Evolutionary conservation across 495 filamentous ascomycete genomes (phyloP).

Genomic region (Hypoxylon perforatum): DNA sequence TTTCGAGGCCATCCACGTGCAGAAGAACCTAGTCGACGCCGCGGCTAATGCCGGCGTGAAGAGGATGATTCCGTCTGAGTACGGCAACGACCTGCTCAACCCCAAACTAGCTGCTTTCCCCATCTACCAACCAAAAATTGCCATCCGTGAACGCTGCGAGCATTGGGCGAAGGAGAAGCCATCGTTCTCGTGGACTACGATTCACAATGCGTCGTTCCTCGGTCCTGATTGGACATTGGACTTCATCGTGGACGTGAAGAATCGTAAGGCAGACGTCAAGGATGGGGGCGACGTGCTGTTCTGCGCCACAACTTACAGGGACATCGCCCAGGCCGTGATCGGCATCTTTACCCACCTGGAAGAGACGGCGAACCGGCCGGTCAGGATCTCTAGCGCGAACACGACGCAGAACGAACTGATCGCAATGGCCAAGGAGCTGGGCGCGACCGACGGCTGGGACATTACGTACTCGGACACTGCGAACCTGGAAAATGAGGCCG

Average conservation of each 20-base stretch:
- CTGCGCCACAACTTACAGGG: slow-evolving; percentile 39
- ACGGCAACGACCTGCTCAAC: slow-evolving; percentile 53
- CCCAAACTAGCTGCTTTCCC: slow-evolving; percentile 53
- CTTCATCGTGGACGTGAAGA: slow-evolving; percentile 42
- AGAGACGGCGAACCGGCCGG: slow-evolving; percentile 39
- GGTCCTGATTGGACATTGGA: slow-evolving; percentile 43
- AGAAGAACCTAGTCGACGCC: slow-evolving; percentile 66
- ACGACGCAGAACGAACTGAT: slow-evolving; percentile 41
- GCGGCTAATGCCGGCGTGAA: slow-evolving; percentile 63
- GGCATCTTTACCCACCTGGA: slow-evolving; percentile 41
- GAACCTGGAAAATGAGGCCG: slow-evolving; percentile 33
- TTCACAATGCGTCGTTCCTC: slow-evolving; percentile 57
- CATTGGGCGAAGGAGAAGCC: slow-evolving; percentile 45
- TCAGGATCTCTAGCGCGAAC: slow-evolving; percentile 38
- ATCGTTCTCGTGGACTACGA: slow-evolving; percentile 56
- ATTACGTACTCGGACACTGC: slow-evolving; percentile 38
- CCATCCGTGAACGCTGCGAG: slow-evolving; percentile 52
- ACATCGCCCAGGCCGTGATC: slow-evolving; percentile 39
- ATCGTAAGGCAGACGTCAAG: slow-evolving; percentile 40
- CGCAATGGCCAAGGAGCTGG: slow-evolving; percentile 39
- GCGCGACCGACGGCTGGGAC: slow-evolving; percentile 35
- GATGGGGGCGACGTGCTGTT: slow-evolving; percentile 40
- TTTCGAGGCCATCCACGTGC: slow-evolving; percentile 45
- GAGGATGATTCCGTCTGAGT: slow-evolving; percentile 71
- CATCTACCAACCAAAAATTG: slow-evolving; percentile 54